Percentiles rank a stretch among this genome's conserved stretches.
phyloP scores from a whole-genome alignment of 176 grass and related monocot species.

The Cymbopogon citratus region DNA sequence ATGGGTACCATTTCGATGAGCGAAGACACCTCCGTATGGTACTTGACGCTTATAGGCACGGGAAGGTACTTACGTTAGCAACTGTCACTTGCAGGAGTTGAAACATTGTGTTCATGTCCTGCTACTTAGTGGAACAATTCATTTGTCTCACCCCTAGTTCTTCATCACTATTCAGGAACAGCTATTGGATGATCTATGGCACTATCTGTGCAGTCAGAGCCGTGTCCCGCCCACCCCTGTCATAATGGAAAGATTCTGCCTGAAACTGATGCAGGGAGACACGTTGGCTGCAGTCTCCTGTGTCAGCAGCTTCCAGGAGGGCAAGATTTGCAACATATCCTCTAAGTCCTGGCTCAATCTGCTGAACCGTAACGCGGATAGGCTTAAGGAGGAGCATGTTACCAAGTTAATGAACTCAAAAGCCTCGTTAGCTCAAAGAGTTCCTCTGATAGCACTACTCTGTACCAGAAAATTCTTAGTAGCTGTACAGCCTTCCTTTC shows the following conservation, averaged over 20 bases:
- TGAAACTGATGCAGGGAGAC: slow-evolving; percentile 70
- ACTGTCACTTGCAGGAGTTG: background rate
- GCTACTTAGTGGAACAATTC: background rate
- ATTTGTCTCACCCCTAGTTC: slow-evolving; percentile 24
- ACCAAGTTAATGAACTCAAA: slow-evolving; percentile 48
- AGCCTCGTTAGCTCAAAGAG: slow-evolving; percentile 26
- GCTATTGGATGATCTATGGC: slow-evolving; percentile 63
- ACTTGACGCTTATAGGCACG: slow-evolving; percentile 66
- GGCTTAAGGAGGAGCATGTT: slow-evolving; percentile 46
- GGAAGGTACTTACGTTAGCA: slow-evolving; percentile 58
- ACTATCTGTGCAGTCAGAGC: slow-evolving; percentile 43
- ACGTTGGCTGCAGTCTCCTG: slow-evolving; percentile 45
- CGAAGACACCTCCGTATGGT: slow-evolving; percentile 66
- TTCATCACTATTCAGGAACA: slow-evolving; percentile 49
- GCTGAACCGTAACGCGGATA: slow-evolving; percentile 39
- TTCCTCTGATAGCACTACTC: background rate
- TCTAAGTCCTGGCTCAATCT: slow-evolving; percentile 64
- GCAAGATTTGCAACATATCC: slow-evolving; percentile 47
- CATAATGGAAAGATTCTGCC: slow-evolving; percentile 88
- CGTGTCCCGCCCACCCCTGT: slow-evolving; percentile 60
- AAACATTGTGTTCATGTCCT: background rate
- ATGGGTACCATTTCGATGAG: slow-evolving; percentile 60
- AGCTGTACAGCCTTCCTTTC: slow-evolving; percentile 61
- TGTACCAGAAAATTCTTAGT: slow-evolving; percentile 58
- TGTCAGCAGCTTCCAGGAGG: slow-evolving; percentile 47